Percentiles rank a stretch among this genome's conserved stretches.
Conservation (phyloP, 1,139 yeast genomes). For the Schwanniomyces etchellsii region DNA sequence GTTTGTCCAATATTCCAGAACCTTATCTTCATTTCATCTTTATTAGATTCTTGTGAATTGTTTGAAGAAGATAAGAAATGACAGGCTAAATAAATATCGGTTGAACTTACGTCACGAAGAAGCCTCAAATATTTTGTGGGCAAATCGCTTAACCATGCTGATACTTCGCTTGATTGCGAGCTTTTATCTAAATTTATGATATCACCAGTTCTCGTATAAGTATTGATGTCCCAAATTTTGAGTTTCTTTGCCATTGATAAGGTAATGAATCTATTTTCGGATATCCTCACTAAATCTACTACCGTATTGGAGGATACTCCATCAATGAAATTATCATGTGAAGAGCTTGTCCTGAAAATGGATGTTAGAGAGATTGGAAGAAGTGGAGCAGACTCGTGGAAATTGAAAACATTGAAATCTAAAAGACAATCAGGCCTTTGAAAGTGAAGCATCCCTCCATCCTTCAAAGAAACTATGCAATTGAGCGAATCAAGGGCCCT, state of each 20-base stretch:
- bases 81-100: slow-evolving; percentile 12
- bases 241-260: slow-evolving; percentile 45
- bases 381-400: slow-evolving; percentile 48
- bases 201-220: slow-evolving; percentile 19
- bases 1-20: slow-evolving; percentile 16
- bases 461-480: slow-evolving; percentile 54
- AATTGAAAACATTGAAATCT: slow-evolving; percentile 46
- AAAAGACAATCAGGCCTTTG: slow-evolving; percentile 27
- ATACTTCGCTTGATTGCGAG: slow-evolving; percentile 8
- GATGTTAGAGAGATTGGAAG: slow-evolving; percentile 32
- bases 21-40: slow-evolving; percentile 20
- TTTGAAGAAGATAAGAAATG: slow-evolving; percentile 10
- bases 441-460: slow-evolving; percentile 65
- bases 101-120: slow-evolving; percentile 6
- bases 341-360: slow-evolving; percentile 13
- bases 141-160: slow-evolving; percentile 25
- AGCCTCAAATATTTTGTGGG: slow-evolving; percentile 28
- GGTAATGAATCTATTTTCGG: slow-evolving; percentile 12
- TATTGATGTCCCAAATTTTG: slow-evolving; percentile 50
- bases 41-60: slow-evolving; percentile 5
- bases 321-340: slow-evolving; percentile 14
- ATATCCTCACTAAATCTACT: slow-evolving; percentile 22
- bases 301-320: slow-evolving; percentile 28
- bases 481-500: slow-evolving; percentile 38
- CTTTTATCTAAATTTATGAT: slow-evolving; percentile 13